Evolutionary conservation across 2,329 filamentous ascomycete species (phyloP), one percentile per base, ranked within the genome.

Genomic region (Colletotrichum neosansevieriae): DNA sequence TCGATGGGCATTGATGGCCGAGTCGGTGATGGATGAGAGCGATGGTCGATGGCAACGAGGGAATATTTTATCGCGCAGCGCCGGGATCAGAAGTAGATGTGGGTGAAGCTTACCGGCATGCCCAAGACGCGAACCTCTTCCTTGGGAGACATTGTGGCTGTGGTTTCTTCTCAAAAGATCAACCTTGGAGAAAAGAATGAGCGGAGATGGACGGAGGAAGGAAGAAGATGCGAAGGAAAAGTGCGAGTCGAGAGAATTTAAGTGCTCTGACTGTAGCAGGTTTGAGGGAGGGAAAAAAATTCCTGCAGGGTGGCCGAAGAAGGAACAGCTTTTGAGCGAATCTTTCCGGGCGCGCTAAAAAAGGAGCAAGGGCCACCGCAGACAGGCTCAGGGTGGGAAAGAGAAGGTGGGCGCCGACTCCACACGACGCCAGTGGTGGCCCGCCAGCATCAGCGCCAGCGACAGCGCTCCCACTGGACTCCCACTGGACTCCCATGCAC

Each of bases 81-180:
- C 47, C 47, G 53, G 71, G 58, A 57, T 29, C 7, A 29, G 70
- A 53, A 66, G 67, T 50, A 62, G 44, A 59, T 57, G 66, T 38
- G 56, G 10, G 63, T 58, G 58, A 32, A 63, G 85, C 87, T 86
- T 85, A 91, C 88, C 80, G 87, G 87, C 86, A 91, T 90, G 86
- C 89, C 89, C 85, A 90, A 77, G 40, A 61, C 58, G 58, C 58
- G 58, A 77, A 91, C 84, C 80, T 83, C 86, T 74, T 84, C 81
- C 77, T 87, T 82, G 72, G 87, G 73, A 80, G 86, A 82, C 86
- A 89, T 89, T 77, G 79, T 87, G 77, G 77, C 75, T 79, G 77
- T 76, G 74, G 79, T 64, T 64, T 68, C 64, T 79, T 79, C 79
- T 79, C 82, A 79, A 80, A 80, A 80, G 76, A 79, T 78, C 74